Base-by-base conservation (phyloP, 2,329 filamentous ascomycete species). In the Phaeosphaeriaceae sp. region DNA sequence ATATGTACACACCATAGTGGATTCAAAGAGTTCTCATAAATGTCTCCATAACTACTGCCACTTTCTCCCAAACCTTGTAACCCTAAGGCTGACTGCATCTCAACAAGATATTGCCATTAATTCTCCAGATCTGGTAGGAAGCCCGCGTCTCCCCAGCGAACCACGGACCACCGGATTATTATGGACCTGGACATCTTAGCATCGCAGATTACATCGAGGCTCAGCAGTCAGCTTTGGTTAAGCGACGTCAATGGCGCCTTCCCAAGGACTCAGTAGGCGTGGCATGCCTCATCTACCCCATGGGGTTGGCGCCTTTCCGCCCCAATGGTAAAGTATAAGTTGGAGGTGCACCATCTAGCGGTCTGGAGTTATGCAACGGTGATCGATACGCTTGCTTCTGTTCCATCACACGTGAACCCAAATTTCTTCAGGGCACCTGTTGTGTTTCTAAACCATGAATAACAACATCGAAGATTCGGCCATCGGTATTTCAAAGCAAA, bases 241-340 rank as follows among this genome's bases (percentile, higher is more conserved):
- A 52, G 37, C 37, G 26, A 48, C 43, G 32, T 46, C 46, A 56
- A 58, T 42, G 41, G 46, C 33, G 40, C 42, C 26, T 34, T 48
- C 51, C 23, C 41, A 54, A 48, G 51, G 48, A 20, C 3, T 40
- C 55, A 26, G 48, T 48, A 50, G 42, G 40, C 52, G 12, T 55
- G 52, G 59, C 59, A 51, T 32, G 13, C 46, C 34, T 48, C 42
- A 30, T 38, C 28, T 53, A 49, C 56, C 50, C 52, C 50, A 42
- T 41, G 52, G 55, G 52, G 49, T 42, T 37, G 48, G 46, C 16
- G 36, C 15, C 15, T 17, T 36, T 45, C 38, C 52, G 18, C 40
- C 43, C 46, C 18, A 23, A 33, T 41, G 44, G 44, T 34, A 40
- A 34, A 20, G 42, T 54, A 57, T 52, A 57, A 52, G 35, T 35